Evolutionary conservation across 805 yeast genomes (phyloP), one percentile per base, ranked within the genome.

Genomic region (Wickerhamomyces strasburgensis): DNA sequence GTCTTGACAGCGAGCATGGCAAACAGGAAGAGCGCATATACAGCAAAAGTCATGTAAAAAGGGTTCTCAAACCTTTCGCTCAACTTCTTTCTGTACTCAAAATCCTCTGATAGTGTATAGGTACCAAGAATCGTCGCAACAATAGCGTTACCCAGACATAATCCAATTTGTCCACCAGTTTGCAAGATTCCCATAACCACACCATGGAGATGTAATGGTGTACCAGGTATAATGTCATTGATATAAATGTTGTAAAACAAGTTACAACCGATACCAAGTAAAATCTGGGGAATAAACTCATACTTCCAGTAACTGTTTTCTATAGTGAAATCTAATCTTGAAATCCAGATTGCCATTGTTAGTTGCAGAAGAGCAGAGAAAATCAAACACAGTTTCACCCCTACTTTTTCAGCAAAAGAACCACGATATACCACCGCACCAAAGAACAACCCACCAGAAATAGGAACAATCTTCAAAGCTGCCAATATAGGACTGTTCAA

Each of bases 121-220:
- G 48, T 47, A 16, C 64, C 65, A 7, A 60, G 16, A 5, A 62
- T 39, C 3, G 62, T 47, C 1, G 59, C 37, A 3, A 49, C 23
- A 9, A 59, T 34, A 4, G 66, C 58, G 26, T 48, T 45, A 1
- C 59, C 57, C 15, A 62, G 25, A 35, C 62, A 48, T 16, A 49
- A 37, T 1, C 63, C 64, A 16, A 65, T 39, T 43, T 66, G 71
- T 0, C 58, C 59, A 7, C 51, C 43, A 1, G 70, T 62, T 37
- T 55, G 60, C 19, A 55, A 50, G 6, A 65, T 43, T 1, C 68
- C 72, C 3, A 61, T 40, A 5, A 65, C 65, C 17, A 63, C 60
- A 14, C 69, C 72, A 33, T 66, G 71, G 7, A 63, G 39, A 29
- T 62, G 60, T 3, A 46, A 31, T 1, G 73, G 72, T 6, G 69